These are phyloP conservation scores for Saccharomycopsis sp. DNA, from an alignment of 805 yeast species.

Conservation along the genomic window DNA sequence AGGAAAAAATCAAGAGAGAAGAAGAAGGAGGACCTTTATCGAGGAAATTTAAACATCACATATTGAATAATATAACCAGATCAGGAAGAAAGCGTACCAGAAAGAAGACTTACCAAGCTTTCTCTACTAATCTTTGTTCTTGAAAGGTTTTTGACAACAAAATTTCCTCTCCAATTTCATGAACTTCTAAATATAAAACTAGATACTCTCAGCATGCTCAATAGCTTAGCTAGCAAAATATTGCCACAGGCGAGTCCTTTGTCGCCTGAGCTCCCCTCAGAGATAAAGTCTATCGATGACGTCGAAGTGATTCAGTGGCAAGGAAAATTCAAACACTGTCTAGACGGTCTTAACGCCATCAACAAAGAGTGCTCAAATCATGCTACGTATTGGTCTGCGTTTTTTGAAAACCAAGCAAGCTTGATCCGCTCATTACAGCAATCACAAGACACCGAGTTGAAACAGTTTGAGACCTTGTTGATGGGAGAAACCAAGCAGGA, in stretches of 20 bases:
- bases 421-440: neutral
- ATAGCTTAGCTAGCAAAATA: conserved; percentile 11
- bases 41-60: too few species aligned
- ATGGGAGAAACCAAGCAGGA: conserved; percentile 7
- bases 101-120: too few species aligned
- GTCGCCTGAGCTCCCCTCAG: conserved; percentile 7
- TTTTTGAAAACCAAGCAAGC: conserved; percentile 14
- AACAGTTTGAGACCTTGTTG: neutral
- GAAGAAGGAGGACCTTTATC: too few species aligned
- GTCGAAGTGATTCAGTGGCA: conserved; percentile 16
- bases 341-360: conserved; percentile 9
- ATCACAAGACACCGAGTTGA: too few species aligned
- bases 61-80: too few species aligned
- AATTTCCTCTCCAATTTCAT: too few species aligned
- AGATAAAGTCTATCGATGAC: conserved; percentile 9
- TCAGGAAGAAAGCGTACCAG: too few species aligned
- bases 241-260: conserved; percentile 2
- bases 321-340: conserved; percentile 4
- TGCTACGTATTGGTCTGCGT: conserved; percentile 21
- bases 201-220: conserved; percentile 9
- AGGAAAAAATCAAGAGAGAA: too few species aligned
- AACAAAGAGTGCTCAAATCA: conserved; percentile 12
- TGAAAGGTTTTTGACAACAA: too few species aligned
- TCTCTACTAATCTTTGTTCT: too few species aligned
- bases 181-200: neutral